A percentile compares a stretch with the other conserved stretches of the same genome.
Evolutionary conservation across 371 early-diverging fungal genomes (phyloP).

Genomic region (Mucor racemosus): DNA sequence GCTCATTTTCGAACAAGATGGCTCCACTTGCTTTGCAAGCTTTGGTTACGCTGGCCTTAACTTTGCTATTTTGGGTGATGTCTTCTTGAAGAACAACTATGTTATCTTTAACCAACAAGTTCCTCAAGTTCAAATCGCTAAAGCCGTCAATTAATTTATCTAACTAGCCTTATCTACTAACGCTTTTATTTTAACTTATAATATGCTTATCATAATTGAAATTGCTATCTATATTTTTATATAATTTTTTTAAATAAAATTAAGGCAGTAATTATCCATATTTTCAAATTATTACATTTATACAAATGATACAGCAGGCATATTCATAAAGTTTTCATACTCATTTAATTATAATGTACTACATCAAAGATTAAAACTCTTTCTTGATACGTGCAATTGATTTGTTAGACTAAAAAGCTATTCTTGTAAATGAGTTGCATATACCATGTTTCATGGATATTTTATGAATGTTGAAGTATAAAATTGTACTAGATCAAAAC

Average conservation of each 20-base stretch:
- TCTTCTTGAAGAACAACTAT: conserved; percentile 57
- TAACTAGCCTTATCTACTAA: not conserved
- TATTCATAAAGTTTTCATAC: not conserved
- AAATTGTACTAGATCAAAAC: too few species aligned
- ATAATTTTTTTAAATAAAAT: too few species aligned
- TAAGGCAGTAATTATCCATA: too few species aligned
- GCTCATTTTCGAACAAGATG: conserved; percentile 25
- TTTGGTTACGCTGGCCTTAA: conserved; percentile 29
- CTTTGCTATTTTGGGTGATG: conserved; percentile 49
- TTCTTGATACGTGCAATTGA: too few species aligned
- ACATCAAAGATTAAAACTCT: not conserved
- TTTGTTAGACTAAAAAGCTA: too few species aligned
- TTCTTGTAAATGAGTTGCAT: too few species aligned
- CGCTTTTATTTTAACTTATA: not conserved
- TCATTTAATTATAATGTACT: not conserved
- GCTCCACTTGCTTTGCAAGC: conserved; percentile 23
- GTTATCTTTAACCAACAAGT: conserved; percentile 44
- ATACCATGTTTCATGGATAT: too few species aligned
- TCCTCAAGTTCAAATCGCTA: conserved; percentile 34
- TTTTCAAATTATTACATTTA: too few species aligned
- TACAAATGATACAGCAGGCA: too few species aligned
- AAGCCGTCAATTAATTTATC: not conserved
- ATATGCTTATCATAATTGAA: not conserved
- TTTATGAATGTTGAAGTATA: too few species aligned
- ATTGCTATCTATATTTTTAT: not conserved